Evolutionary conservation across 345 rosid genomes (phyloP).

Genomic region (Lagerstroemia speciosa): DNA sequence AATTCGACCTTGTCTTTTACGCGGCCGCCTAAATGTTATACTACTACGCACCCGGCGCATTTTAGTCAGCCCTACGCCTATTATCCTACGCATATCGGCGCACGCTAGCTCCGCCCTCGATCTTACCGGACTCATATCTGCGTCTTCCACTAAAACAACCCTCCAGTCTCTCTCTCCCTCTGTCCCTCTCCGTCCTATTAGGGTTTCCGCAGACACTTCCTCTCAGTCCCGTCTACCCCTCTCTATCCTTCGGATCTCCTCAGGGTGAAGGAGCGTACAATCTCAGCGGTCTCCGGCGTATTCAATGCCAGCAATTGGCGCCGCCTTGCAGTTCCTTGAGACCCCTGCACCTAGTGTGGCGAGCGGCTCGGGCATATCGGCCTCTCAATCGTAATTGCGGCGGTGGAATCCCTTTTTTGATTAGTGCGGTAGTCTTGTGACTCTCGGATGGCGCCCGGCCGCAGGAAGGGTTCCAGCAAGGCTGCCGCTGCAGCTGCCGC

Average conservation of each 20-base stretch:
- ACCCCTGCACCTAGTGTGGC: slow-evolving; percentile 1
- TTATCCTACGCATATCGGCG: neutral
- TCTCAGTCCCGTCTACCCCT: neutral
- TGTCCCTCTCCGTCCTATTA: slow-evolving; percentile 7
- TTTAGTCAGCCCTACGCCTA: slow-evolving; percentile 10
- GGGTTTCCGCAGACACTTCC: slow-evolving; percentile 19
- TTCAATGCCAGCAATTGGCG: slow-evolving; percentile 54
- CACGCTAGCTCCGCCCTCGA: slow-evolving; percentile 1
- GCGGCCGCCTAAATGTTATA: no score
- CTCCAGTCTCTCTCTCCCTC: neutral
- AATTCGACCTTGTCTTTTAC: no score
- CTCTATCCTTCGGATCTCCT: neutral
- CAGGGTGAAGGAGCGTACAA: neutral
- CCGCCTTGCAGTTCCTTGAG: neutral
- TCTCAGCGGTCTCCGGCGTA: slow-evolving; percentile 12
- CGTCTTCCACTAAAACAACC: slow-evolving; percentile 13
- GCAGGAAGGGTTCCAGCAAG: slow-evolving; percentile 58
- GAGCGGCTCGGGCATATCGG: slow-evolving; percentile 5
- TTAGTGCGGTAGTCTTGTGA: slow-evolving; percentile 3
- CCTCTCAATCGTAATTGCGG: slow-evolving; percentile 2
- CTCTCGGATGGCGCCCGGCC: slow-evolving; percentile 71
- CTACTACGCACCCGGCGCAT: slow-evolving; percentile 18
- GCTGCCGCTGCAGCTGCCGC: slow-evolving; percentile 83
- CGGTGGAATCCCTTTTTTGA: neutral
- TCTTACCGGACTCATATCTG: slow-evolving; percentile 27